Base-by-base conservation (phyloP, 352 stramenopile species). In the Phytophthora nicotianae region DNA sequence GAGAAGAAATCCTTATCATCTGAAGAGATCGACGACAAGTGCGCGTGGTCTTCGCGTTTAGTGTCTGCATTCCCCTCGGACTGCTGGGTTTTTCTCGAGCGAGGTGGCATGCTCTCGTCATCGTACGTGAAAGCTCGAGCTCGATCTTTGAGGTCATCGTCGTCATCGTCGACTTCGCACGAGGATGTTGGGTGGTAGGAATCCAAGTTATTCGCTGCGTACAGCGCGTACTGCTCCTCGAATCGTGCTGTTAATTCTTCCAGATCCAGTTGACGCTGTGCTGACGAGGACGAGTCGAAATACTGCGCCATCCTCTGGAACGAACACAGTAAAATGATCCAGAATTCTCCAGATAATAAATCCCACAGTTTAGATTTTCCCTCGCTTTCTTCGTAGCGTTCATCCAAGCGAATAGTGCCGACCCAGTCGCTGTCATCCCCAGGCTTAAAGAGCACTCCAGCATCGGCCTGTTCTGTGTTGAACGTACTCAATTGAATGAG, bases 301-400 rank as follows among this genome's bases (percentile, higher is more conserved):
- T 89, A 91, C 58, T 91, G 78, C 1, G 84, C 72, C 42, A 88
- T 63, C 5, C 84, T 72, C 62, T 93, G 84, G n/a, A 93, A 51
- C 19, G 72, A 80, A 52, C 85, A 92, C 72, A 90, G 81, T 10
- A 89, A 59, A 63, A 92, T 82, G 49, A 94, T 79, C 50, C 83
- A 71, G 21, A 94, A 81, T 20, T 88, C 74, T 2, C 74, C 68
- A 1, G 69, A 79, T 0, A 83, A 35, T 13, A 92, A 55, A n/a
- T 72, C 51, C 81, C 81, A 92, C 47, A 94, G 50, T 16, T 62
- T 60, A 2, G 64, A 33, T 8, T 75, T 77, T 2, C 74, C 67
- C 7, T 55, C 62, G 19, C 45, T 78, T 10, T 57, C 23, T 38
- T 72, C 50, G 19, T 79, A 78, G 11, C 75, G 60, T 50, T 87